Evolutionary conservation across 345 rosid genomes (phyloP), one percentile per base, ranked within the genome.

Genomic region (Populus alba): DNA sequence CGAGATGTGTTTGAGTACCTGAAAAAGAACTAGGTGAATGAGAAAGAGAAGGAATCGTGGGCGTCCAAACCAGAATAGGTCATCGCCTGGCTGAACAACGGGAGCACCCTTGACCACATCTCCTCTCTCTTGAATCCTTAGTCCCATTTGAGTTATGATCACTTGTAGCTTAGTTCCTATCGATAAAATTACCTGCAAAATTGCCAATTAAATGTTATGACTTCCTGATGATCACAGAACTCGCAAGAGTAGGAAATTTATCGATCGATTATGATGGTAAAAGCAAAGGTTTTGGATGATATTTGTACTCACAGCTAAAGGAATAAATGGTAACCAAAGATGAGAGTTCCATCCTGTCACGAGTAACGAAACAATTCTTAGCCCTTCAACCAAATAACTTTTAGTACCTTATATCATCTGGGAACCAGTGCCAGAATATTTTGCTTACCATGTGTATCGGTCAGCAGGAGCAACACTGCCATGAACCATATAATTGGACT

Each of bases 31-130:
- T n/a, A 94, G 55, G 79, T 94, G 97, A 81, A 96, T 89, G 78
- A 96, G 92, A 72, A 89, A 90, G 84, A 96, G 98, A 67, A 96
- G 75, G 76, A 96, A 82, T 65, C 90, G 93, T 1, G 99, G 98
- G 16, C 91, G 87, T 23, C 97, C 90, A 12, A 96, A 94, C 99
- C 99, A 96, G 92, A 96, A 96, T 71, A 96, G 97, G 12, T 94
- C 92, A 75, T 96, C 97, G 0, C 92, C 91, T 6, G 97, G 99
- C 83, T 90, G 85, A 82, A 96, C 99, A 63, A 96, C 85, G 0
- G 98, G 99, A 27, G 95, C 91, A 70, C 99, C 99, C 86, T 84
- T 89, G 70, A 96, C 95, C 72, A 96, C 99, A 66, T 86, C 90
- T 41, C 98, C 99, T 86, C 89, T 90, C 0, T 91, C 94, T 86